A percentile compares a stretch with the other conserved stretches of the same genome.
Conservation (phyloP, 345 rosid genomes). For the Anacardium occidentale region DNA sequence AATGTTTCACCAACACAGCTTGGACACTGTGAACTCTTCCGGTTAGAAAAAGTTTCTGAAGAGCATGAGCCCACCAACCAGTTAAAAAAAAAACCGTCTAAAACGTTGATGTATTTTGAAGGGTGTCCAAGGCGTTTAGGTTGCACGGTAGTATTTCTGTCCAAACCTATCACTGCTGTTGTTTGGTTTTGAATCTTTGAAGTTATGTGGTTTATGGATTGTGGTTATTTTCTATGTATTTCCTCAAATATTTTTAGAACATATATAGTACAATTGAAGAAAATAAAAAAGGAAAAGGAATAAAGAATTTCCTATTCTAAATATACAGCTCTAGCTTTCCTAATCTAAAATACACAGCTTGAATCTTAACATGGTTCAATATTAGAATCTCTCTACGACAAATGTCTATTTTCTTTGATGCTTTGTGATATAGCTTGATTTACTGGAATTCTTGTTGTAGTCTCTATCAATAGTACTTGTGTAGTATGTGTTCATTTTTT, state of each 20-base stretch:
- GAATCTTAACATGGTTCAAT: too few relatives aligned
- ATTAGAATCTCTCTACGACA: not conserved
- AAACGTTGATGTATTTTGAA: slow-evolving; percentile 97
- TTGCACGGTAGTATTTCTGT: slow-evolving; percentile 73
- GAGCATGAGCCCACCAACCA: slow-evolving; percentile 68
- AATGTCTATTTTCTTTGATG: not conserved
- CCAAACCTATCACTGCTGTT: not conserved
- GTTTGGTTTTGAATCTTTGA: slow-evolving; percentile 5
- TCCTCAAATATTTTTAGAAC: too few relatives aligned
- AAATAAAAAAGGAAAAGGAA: too few relatives aligned
- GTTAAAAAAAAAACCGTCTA: slow-evolving; percentile 68
- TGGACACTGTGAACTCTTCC: slow-evolving; percentile 88
- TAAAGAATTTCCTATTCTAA: too few relatives aligned
- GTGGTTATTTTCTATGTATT: too few relatives aligned
- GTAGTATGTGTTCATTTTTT: not conserved
- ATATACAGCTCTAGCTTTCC: too few relatives aligned
- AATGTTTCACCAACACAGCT: slow-evolving; percentile 52
- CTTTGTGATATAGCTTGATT: not conserved
- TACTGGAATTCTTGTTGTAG: not conserved
- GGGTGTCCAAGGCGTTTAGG: slow-evolving; percentile 98
- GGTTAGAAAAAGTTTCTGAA: slow-evolving; percentile 69
- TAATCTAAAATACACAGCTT: too few relatives aligned
- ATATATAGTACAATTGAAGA: too few relatives aligned
- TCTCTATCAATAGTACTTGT: not conserved
- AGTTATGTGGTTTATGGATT: not conserved